Evolutionary conservation across 2,329 filamentous ascomycete species (phyloP).

Genomic region (Annulohypoxylon truncatum): DNA sequence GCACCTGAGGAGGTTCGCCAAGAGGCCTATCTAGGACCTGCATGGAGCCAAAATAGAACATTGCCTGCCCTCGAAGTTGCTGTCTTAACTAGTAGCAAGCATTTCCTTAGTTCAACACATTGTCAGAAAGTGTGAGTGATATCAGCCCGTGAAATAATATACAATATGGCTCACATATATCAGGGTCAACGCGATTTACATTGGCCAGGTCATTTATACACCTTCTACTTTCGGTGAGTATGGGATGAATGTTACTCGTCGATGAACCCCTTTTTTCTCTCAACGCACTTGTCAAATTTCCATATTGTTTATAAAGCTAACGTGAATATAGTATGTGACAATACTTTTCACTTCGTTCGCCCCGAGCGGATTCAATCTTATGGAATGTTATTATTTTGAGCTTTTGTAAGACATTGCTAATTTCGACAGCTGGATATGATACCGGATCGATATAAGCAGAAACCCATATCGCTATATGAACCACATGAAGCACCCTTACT

Average conservation of each 20-base stretch:
- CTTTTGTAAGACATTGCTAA: slow-evolving; percentile 7
- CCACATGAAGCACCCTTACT: slow-evolving; percentile 79
- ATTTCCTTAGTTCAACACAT: slow-evolving; percentile 79
- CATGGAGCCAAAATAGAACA: slow-evolving; percentile 66
- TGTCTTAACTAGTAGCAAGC: slow-evolving; percentile 84
- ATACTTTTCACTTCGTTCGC: not conserved
- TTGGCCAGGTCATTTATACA: slow-evolving; percentile 83
- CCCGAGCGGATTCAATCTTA: not conserved
- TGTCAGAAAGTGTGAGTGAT: slow-evolving; percentile 75
- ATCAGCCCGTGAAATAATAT: not conserved
- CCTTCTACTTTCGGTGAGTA: slow-evolving; percentile 72
- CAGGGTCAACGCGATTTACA: slow-evolving; percentile 81
- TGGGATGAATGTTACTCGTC: not conserved
- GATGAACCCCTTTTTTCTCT: not conserved
- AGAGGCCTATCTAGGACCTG: slow-evolving; percentile 63
- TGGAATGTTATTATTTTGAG: not conserved
- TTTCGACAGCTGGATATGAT: slow-evolving; percentile 74
- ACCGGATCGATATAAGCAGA: slow-evolving; percentile 86
- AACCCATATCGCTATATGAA: slow-evolving; percentile 84
- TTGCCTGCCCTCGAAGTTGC: slow-evolving; percentile 84
- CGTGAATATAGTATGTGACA: slow-evolving; percentile 24
- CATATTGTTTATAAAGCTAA: slow-evolving; percentile 14
- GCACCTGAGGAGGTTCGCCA: slow-evolving; percentile 74
- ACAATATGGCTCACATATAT: slow-evolving; percentile 26
- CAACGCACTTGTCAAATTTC: not conserved